Evolutionary conservation across 306 rosid genomes (phyloP).

Genomic region (Acacia confusa): DNA sequence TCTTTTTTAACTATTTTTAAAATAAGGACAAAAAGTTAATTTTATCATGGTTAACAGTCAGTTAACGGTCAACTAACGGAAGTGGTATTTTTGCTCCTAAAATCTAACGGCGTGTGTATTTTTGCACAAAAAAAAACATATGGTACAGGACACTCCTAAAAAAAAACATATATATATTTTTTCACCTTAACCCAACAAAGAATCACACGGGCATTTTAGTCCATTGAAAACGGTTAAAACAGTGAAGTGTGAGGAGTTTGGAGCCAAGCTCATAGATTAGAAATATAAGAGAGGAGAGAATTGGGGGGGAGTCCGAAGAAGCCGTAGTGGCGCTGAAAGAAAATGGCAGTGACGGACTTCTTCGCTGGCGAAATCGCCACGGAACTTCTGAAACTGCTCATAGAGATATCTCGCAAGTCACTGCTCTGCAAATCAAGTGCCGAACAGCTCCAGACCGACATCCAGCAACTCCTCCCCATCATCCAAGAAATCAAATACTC

Average conservation of each 20-base stretch:
- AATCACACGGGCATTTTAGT: not conserved
- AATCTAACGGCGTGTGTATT: no score
- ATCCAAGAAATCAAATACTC: conserved; percentile 77
- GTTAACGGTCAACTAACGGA: no score
- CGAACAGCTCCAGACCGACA: conserved; percentile 39
- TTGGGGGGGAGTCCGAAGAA: not conserved
- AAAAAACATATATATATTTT: no score
- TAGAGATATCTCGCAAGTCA: conserved; percentile 51
- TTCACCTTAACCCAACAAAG: no score
- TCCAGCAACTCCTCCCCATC: conserved; percentile 49
- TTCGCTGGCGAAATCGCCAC: conserved; percentile 84
- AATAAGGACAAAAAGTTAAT: no score
- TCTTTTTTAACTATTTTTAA: no score
- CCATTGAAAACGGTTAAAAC: not conserved
- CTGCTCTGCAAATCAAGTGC: conserved; percentile 61
- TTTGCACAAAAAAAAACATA: no score
- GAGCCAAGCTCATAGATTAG: not conserved
- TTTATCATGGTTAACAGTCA: no score
- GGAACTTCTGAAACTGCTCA: conserved; percentile 65
- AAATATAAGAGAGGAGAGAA: not conserved
- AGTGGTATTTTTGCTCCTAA: no score
- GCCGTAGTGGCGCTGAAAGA: not conserved
- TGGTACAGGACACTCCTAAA: no score
- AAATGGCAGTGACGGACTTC: conserved; percentile 68
- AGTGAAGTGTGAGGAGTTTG: not conserved